phyloP scores from a whole-genome alignment of 768 basidiomycete species.

The Phanerochaete sordida region DNA sequence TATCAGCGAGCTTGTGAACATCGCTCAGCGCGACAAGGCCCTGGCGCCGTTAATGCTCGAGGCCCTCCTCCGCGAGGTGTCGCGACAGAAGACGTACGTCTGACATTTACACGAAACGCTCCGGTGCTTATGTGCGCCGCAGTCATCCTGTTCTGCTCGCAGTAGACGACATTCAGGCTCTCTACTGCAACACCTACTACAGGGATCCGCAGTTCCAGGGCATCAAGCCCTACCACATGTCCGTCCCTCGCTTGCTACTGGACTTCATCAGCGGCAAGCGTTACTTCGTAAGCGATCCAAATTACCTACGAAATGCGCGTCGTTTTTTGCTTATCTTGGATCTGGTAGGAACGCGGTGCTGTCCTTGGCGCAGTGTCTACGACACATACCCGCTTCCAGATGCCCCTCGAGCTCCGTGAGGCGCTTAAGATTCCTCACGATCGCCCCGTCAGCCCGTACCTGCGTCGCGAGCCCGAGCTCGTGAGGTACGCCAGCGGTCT shows the following conservation, averaged over 20 bases:
- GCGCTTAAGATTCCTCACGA: slow-evolving; percentile 47
- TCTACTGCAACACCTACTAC: slow-evolving; percentile 69
- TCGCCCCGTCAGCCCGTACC: slow-evolving; percentile 49
- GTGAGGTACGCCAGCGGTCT: slow-evolving; percentile 54
- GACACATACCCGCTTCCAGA: slow-evolving; percentile 53
- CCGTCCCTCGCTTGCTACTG: slow-evolving; percentile 71
- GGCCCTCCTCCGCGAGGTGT: slow-evolving; percentile 57
- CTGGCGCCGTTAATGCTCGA: slow-evolving; percentile 55
- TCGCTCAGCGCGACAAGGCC: slow-evolving; percentile 51
- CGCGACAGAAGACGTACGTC: slow-evolving; percentile 58
- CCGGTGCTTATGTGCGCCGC: neutral
- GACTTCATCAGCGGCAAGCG: slow-evolving; percentile 74
- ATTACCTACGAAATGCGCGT: neutral
- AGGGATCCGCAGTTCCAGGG: slow-evolving; percentile 66
- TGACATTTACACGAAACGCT: neutral
- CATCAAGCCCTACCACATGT: slow-evolving; percentile 75
- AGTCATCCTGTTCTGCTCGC: slow-evolving; percentile 82
- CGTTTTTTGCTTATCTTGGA: neutral
- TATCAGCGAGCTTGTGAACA: slow-evolving; percentile 51
- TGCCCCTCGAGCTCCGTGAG: slow-evolving; percentile 62
- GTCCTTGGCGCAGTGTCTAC: slow-evolving; percentile 68
- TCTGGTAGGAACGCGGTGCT: slow-evolving; percentile 58
- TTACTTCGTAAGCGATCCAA: slow-evolving; percentile 50
- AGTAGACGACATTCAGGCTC: slow-evolving; percentile 83
- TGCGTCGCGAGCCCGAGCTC: slow-evolving; percentile 47